phyloP scores from a whole-genome alignment of 1,284 basidiomycete species.

The Porphyrellus sp. region DNA sequence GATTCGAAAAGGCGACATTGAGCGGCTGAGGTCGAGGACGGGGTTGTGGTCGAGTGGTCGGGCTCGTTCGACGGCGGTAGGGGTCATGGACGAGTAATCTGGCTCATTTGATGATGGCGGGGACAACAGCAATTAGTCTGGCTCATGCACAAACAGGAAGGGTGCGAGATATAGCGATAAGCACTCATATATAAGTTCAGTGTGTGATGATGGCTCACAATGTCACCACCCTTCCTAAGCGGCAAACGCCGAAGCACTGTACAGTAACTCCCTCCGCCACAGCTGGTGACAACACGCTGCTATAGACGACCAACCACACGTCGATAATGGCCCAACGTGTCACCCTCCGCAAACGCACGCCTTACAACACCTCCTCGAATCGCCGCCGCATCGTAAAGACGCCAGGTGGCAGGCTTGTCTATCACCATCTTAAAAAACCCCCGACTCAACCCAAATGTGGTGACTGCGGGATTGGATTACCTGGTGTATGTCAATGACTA shows the following conservation, averaged over 20 bases:
- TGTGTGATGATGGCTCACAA: too few relatives aligned
- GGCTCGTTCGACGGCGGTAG: too few relatives aligned
- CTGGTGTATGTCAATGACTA: conserved; percentile 67
- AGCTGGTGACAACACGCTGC: neutral
- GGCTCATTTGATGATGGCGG: too few relatives aligned
- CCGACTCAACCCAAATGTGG: conserved; percentile 92
- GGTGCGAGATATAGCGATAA: too few relatives aligned
- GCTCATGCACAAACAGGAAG: too few relatives aligned
- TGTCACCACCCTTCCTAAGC: too few relatives aligned
- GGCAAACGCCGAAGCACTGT: conserved; percentile 21
- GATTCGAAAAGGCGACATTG: too few relatives aligned
- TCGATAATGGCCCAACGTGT: conserved; percentile 94
- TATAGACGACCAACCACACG: conserved; percentile 1
- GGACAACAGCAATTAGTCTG: too few relatives aligned
- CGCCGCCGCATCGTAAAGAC: conserved; percentile 96
- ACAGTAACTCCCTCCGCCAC: conserved; percentile 28
- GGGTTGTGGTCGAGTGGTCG: too few relatives aligned
- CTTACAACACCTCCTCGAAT: conserved; percentile 99
- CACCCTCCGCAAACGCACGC: conserved; percentile 96
- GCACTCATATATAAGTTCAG: too few relatives aligned
- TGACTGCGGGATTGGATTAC: conserved; percentile 90
- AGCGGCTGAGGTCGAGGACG: too few relatives aligned
- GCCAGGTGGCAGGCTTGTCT: conserved; percentile 88
- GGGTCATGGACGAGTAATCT: too few relatives aligned
- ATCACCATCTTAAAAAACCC: conserved; percentile 88